These are phyloP conservation scores for Collariella sp. DNA, from an alignment of 495 filamentous ascomycete genomes.

Conservation along the genomic window DNA sequence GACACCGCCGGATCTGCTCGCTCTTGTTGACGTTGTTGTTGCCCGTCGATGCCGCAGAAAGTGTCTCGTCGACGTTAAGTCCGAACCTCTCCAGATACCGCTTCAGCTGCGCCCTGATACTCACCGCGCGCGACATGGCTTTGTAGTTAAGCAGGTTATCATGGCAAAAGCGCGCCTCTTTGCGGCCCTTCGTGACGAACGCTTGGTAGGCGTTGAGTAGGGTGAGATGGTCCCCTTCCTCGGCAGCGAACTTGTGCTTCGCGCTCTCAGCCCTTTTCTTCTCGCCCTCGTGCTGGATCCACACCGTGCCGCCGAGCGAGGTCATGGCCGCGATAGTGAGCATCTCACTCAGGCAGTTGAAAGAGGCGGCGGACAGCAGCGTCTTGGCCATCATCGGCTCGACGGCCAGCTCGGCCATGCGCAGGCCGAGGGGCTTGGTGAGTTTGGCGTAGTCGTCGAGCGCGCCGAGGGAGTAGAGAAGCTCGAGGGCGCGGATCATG, in stretches of 20 bases:
- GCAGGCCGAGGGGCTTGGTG: conserved; percentile 72
- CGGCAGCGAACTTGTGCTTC: conserved; percentile 76
- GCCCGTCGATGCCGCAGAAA: conserved; percentile 13
- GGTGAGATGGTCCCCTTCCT: conserved; percentile 93
- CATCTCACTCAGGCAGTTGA: conserved; percentile 76
- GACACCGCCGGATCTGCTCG: conserved; percentile 71
- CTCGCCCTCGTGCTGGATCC: conserved; percentile 69
- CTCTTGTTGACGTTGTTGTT: conserved; percentile 43
- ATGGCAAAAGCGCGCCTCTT: conserved; percentile 78
- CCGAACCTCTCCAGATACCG: conserved; percentile 83
- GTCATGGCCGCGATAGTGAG: conserved; percentile 93
- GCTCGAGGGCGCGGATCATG: conserved; percentile 77
- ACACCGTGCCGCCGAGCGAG: conserved; percentile 70
- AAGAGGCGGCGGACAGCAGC: conserved; percentile 65
- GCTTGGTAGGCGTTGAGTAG: conserved; percentile 89
- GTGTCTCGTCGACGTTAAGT: conserved; percentile 55
- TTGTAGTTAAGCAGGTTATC: conserved; percentile 84
- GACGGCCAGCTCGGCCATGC: conserved; percentile 92
- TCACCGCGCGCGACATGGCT: conserved; percentile 70
- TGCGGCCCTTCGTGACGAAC: conserved; percentile 78
- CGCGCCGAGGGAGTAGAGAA: conserved; percentile 82
- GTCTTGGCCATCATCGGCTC: conserved; percentile 97
- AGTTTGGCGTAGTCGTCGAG: conserved; percentile 87
- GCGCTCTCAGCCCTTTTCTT: conserved; percentile 64
- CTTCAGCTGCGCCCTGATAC: conserved; percentile 77